Conservation (phyloP, 164 flowering plant genomes). For the Magnolia kwangsiensis region DNA sequence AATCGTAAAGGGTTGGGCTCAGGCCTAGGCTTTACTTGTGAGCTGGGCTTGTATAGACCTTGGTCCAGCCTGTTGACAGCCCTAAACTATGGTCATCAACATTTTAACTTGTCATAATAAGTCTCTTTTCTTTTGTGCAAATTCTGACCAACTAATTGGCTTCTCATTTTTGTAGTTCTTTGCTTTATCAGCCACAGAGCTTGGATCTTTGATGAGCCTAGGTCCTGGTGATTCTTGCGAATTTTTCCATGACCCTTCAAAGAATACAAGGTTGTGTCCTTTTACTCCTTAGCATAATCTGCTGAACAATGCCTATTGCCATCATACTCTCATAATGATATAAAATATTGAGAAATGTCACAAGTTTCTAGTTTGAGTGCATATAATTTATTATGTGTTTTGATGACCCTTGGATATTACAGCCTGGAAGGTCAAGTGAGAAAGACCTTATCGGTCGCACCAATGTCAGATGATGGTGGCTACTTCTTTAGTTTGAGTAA, state of each 20-base stretch:
- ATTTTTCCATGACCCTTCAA: constrained; percentile 90
- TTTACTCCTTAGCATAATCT: not conserved
- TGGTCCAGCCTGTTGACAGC: not conserved
- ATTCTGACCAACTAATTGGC: constrained; percentile 16
- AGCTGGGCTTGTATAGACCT: not conserved
- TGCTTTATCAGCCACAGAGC: constrained; percentile 79
- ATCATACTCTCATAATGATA: not conserved
- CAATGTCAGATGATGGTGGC: constrained; percentile 53
- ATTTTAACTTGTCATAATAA: not conserved
- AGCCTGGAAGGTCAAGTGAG: constrained; percentile 91
- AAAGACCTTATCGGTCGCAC: constrained; percentile 63
- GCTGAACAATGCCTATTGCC: not conserved
- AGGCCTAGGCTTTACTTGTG: not conserved
- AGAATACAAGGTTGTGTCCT: constrained; percentile 54
- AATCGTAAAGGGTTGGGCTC: not conserved
- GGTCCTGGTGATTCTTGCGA: constrained; percentile 73
- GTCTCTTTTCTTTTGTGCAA: not conserved
- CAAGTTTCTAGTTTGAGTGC: not conserved
- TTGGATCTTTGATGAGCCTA: constrained; percentile 77
- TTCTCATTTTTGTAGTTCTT: constrained; percentile 43
- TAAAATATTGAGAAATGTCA: not conserved
- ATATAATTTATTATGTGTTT: not conserved
- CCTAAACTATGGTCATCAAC: not conserved
- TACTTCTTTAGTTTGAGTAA: constrained; percentile 68
- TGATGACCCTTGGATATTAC: constrained; percentile 19